Conservation (phyloP, 2,329 filamentous ascomycete genomes). For the Fusarium sp. region DNA sequence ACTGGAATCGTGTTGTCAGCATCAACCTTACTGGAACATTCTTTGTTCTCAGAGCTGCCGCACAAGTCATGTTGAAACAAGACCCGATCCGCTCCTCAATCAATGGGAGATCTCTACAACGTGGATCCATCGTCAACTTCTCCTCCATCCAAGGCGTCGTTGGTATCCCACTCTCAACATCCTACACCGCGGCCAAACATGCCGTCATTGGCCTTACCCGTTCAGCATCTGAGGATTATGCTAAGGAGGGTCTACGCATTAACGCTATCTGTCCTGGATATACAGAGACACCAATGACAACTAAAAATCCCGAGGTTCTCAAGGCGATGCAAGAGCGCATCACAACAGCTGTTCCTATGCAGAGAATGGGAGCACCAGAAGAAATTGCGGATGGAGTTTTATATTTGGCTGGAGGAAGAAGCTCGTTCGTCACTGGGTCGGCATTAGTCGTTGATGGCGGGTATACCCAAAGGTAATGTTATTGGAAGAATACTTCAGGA, state of each 20-base stretch:
- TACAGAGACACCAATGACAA: constrained; percentile 53
- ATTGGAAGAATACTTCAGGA: too few relatives aligned
- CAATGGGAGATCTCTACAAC: constrained; percentile 45
- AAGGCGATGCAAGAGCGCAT: constrained; percentile 50
- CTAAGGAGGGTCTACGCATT: constrained; percentile 57
- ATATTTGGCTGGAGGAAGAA: constrained; percentile 45
- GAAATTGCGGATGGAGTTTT: constrained; percentile 52
- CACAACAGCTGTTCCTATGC: constrained; percentile 48
- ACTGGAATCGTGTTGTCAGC: constrained; percentile 60
- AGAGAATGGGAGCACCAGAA: constrained; percentile 47
- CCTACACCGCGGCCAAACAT: constrained; percentile 41
- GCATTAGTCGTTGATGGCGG: constrained; percentile 40
- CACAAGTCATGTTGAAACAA: constrained; percentile 61
- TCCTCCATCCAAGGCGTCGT: constrained; percentile 40
- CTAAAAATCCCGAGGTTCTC: constrained; percentile 45
- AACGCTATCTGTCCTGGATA: constrained; percentile 56
- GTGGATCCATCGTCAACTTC: constrained; percentile 43
- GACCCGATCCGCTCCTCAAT: constrained; percentile 56
- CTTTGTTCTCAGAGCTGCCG: constrained; percentile 58
- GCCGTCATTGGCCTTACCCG: constrained; percentile 41
- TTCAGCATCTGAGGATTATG: constrained; percentile 60
- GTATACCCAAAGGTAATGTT: constrained; percentile 36
- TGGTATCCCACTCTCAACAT: constrained; percentile 34
- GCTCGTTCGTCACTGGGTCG: constrained; percentile 45
- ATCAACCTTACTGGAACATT: constrained; percentile 62